Evolutionary conservation across 1,284 basidiomycete genomes (phyloP).

Genomic region (Sphaerobolus stellatus): DNA sequence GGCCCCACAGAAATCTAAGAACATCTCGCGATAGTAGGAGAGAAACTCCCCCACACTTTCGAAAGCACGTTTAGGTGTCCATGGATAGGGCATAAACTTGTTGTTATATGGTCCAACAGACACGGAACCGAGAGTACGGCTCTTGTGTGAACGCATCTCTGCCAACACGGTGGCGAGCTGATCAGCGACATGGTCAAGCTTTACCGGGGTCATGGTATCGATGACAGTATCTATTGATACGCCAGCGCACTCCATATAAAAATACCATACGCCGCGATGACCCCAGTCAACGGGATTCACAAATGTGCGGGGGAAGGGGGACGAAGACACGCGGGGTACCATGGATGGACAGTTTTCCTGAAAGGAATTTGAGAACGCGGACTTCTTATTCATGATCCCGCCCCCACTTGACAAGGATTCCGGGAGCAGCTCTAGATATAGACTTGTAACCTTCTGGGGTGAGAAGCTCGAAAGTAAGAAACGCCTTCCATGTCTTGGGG

Average conservation of each 20-base stretch:
- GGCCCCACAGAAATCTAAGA: constrained; percentile 14
- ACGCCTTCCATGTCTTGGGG: neutral
- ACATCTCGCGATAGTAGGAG: constrained; percentile 15
- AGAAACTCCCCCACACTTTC: neutral
- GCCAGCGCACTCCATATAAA: constrained; percentile 14
- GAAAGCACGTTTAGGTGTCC: neutral
- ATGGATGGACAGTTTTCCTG: neutral
- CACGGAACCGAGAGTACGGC: neutral
- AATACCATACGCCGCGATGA: neutral
- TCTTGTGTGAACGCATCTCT: constrained; percentile 1
- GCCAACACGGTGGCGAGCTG: constrained; percentile 18
- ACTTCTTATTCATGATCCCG: neutral
- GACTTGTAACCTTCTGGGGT: neutral
- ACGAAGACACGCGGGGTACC: neutral
- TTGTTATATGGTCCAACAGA: neutral
- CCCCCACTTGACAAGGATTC: neutral
- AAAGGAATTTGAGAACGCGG: neutral
- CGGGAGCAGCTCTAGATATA: neutral
- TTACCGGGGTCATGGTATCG: constrained; percentile 18
- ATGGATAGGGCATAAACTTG: neutral
- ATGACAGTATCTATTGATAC: constrained; percentile 17
- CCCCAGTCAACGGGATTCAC: neutral
- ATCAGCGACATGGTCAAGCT: constrained; percentile 23
- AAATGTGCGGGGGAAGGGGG: neutral
- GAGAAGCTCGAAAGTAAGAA: neutral